Evolutionary conservation across 23 red algal genomes (phyloP).

Genomic region (Gracilariopsis chorda): DNA sequence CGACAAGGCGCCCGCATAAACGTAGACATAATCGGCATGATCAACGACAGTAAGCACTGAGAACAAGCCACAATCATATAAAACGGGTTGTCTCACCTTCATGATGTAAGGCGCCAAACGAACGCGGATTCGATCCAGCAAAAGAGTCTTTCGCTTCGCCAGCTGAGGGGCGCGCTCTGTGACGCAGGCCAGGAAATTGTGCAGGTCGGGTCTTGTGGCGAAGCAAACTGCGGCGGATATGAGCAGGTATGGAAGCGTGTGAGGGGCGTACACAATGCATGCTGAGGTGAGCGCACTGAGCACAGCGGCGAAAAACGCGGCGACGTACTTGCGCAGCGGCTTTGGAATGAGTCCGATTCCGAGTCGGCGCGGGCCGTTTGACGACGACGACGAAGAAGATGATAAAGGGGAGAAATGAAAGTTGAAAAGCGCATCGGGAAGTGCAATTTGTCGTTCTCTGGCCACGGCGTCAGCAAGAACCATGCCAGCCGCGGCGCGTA

Average conservation of each 20-base stretch:
- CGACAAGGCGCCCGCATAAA: conserved; percentile 79
- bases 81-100: conserved; percentile 35
- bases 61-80: conserved; percentile 76
- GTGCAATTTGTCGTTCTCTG: not conserved
- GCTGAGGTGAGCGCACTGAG: not conserved
- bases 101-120: conserved; percentile 79
- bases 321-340: not conserved
- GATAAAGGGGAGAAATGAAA: too few relatives aligned
- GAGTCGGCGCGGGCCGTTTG: not conserved
- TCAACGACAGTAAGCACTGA: conserved; percentile 63
- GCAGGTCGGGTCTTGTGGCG: conserved; percentile 41
- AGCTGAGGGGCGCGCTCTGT: conserved; percentile 34
- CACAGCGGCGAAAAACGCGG: not conserved
- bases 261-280: too few relatives aligned
- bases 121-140: conserved; percentile 67
- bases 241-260: not conserved
- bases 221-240: not conserved
- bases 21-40: conserved; percentile 83
- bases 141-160: conserved; percentile 43
- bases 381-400: not conserved
- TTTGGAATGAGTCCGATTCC: not conserved
- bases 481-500: not conserved
- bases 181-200: conserved; percentile 22
- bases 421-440: not conserved
- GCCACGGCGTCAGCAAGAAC: not conserved